Evolutionary conservation across 225 moss, liverwort and hornwort genomes (phyloP).

Genomic region (Marchantia paleacea): DNA sequence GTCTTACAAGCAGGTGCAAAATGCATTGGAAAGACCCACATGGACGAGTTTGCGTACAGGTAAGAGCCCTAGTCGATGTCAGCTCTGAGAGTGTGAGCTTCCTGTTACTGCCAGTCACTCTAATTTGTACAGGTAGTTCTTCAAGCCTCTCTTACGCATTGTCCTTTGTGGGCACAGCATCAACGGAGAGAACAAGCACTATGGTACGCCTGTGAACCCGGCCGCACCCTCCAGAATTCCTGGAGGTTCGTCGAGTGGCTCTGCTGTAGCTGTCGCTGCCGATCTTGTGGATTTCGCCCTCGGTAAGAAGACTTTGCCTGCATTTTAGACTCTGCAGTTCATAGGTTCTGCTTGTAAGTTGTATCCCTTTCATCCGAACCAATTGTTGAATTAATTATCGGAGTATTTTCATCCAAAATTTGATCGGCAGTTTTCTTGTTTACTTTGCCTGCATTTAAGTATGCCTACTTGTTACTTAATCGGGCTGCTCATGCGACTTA

Average conservation of each 20-base stretch:
- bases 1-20: constrained; percentile 79
- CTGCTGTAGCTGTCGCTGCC: constrained; percentile 95
- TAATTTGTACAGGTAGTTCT: background rate
- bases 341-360: no score
- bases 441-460: background rate
- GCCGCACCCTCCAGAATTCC: constrained; percentile 75
- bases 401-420: background rate
- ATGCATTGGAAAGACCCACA: constrained; percentile 86
- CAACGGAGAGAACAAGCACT: constrained; percentile 81
- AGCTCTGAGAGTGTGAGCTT: background rate
- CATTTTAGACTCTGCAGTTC: no score
- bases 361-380: no score
- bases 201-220: constrained; percentile 92
- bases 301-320: constrained; percentile 37
- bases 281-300: constrained; percentile 80
- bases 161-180: constrained; percentile 47
- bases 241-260: constrained; percentile 96
- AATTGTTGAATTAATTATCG: background rate
- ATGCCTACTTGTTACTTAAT: background rate
- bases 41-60: constrained; percentile 98
- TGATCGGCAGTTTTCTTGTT: background rate
- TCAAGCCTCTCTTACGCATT: background rate
- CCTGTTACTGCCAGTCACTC: background rate
- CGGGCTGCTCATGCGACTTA: background rate
- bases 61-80: constrained; percentile 14